phyloP scores from a whole-genome alignment of 2,329 filamentous ascomycete species.

The Clarireedia paspali region DNA sequence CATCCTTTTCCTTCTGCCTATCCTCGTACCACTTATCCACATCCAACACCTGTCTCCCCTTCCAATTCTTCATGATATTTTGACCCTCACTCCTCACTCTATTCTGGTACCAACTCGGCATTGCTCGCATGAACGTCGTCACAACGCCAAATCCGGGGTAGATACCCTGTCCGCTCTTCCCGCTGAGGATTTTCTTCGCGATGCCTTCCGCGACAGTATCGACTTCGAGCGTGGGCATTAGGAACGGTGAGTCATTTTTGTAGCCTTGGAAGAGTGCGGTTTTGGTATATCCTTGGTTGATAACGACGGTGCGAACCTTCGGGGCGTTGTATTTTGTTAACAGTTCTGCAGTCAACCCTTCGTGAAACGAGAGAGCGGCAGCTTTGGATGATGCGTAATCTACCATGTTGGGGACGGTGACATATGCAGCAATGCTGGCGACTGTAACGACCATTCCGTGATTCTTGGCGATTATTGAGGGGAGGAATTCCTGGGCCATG shows the following conservation, averaged over 20 bases:
- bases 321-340: conserved; percentile 52
- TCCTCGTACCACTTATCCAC: conserved; percentile 21
- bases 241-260: conserved; percentile 40
- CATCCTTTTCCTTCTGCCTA: conserved; percentile 13
- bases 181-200: conserved; percentile 50
- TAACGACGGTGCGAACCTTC: conserved; percentile 56
- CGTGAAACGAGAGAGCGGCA: conserved; percentile 59
- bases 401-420: conserved; percentile 53
- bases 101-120: conserved; percentile 59
- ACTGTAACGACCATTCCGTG: conserved; percentile 70
- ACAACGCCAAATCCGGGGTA: conserved; percentile 39
- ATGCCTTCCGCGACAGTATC: conserved; percentile 59
- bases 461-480: conserved; percentile 52
- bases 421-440: conserved; percentile 54
- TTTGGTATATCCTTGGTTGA: conserved; percentile 56
- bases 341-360: conserved; percentile 54
- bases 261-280: conserved; percentile 54
- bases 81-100: conserved; percentile 36
- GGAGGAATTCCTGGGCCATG: conserved; percentile 60
- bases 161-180: conserved; percentile 48
- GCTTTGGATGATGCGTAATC: conserved; percentile 64
- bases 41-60: conserved; percentile 28
- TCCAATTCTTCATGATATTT: conserved; percentile 25
- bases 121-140: conserved; percentile 38
- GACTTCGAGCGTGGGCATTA: conserved; percentile 47